Evolutionary conservation across 768 basidiomycete genomes (phyloP).

Genomic region (Hygrophoropsis aurantiaca): DNA sequence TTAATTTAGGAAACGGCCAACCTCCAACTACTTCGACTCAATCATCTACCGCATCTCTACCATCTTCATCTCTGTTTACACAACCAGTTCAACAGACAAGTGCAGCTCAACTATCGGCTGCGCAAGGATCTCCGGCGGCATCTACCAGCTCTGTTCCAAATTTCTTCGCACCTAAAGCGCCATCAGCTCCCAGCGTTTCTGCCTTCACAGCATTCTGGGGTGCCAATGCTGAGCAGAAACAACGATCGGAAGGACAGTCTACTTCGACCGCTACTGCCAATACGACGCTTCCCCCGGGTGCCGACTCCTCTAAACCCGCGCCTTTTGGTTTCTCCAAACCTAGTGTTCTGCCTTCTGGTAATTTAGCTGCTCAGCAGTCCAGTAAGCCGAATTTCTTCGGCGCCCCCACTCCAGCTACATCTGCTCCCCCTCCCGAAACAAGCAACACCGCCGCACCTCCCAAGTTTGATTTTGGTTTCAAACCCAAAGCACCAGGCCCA

Average conservation of each 20-base stretch:
- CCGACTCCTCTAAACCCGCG: constrained; percentile 9
- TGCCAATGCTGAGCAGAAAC: constrained; percentile 9
- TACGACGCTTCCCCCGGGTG: constrained; percentile 2
- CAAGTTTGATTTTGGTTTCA: constrained; percentile 13
- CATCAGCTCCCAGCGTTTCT: constrained; percentile 9
- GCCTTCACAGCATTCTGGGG: constrained; percentile 5
- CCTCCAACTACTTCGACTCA: constrained; percentile 10
- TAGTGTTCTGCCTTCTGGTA: constrained; percentile 15
- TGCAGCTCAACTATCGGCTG: constrained; percentile 1
- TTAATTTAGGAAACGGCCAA: constrained; percentile 7
- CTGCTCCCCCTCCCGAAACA: constrained; percentile 1
- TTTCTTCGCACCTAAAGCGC: constrained; percentile 25
- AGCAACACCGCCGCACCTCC: neutral
- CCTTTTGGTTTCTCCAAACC: constrained; percentile 15
- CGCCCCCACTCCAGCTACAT: constrained; percentile 4
- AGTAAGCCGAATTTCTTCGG: neutral
- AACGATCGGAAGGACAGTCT: constrained; percentile 4
- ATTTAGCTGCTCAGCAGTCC: constrained; percentile 11
- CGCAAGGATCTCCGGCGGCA: too few relatives aligned
- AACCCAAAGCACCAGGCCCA: neutral
- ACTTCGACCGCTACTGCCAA: constrained; percentile 1
- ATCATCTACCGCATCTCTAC: constrained; percentile 7
- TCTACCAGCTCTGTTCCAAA: constrained; percentile 21
- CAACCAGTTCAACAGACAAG: constrained; percentile 12
- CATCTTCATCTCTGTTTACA: constrained; percentile 14